These are phyloP conservation scores for Globisporangium abappressorium DNA, from an alignment of 352 stramenopile genomes.

Conservation along the genomic window DNA sequence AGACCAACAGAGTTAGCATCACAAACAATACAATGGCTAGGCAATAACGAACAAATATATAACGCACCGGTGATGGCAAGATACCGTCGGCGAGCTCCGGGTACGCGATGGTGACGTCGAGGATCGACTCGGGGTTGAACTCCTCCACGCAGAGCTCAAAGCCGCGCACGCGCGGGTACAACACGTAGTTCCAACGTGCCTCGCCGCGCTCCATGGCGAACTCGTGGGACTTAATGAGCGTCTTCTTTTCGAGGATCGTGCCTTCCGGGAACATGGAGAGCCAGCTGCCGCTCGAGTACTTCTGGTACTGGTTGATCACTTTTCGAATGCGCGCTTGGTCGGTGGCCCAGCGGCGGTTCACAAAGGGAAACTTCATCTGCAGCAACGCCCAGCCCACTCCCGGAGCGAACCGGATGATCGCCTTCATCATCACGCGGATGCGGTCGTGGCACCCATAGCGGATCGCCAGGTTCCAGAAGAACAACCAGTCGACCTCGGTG, in stretches of 20 bases:
- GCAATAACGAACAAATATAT: neutral
- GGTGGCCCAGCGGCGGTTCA: slow-evolving; percentile 69
- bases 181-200: slow-evolving; percentile 58
- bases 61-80: slow-evolving; percentile 57
- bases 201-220: slow-evolving; percentile 48
- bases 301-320: slow-evolving; percentile 53
- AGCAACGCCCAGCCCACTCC: slow-evolving; percentile 67
- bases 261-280: slow-evolving; percentile 81
- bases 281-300: slow-evolving; percentile 44
- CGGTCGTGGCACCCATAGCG: slow-evolving; percentile 65
- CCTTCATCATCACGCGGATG: slow-evolving; percentile 81
- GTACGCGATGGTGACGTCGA: slow-evolving; percentile 79
- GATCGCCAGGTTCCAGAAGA: slow-evolving; percentile 74
- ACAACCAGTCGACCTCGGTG: slow-evolving; percentile 81
- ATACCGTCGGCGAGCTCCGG: slow-evolving; percentile 67
- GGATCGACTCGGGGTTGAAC: slow-evolving; percentile 59
- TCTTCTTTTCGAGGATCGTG: slow-evolving; percentile 68
- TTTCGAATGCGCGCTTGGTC: slow-evolving; percentile 51
- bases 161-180: slow-evolving; percentile 61
- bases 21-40: neutral
- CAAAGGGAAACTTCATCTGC: slow-evolving; percentile 68
- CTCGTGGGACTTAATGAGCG: slow-evolving; percentile 56
- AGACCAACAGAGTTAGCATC: neutral
- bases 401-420: slow-evolving; percentile 53
- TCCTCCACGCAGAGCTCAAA: slow-evolving; percentile 70